These are phyloP conservation scores for Tetrapyrgos nigripes DNA, from an alignment of 1,284 basidiomycete genomes.

Conservation along the genomic window DNA sequence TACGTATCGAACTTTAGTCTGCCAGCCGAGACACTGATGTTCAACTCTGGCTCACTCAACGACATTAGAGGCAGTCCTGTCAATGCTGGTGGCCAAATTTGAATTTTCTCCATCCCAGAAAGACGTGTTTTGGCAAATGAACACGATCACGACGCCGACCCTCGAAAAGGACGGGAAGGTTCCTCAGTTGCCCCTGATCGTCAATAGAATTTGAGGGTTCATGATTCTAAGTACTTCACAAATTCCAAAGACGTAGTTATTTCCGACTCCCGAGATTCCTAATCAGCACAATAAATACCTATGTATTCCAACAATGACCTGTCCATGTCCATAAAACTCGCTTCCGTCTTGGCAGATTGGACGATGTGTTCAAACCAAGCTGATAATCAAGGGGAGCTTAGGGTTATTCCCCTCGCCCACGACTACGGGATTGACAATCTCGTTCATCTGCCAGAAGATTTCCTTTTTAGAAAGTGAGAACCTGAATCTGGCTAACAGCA, in stretches of 20 bases:
- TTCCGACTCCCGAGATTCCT: too few species aligned
- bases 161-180: neutral
- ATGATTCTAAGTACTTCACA: too few species aligned
- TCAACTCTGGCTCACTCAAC: neutral
- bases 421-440: neutral
- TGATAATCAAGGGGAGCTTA: neutral
- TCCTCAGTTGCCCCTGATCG: constrained; percentile 7
- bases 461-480: constrained; percentile 5
- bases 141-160: constrained; percentile 4
- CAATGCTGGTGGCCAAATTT: constrained; percentile 4
- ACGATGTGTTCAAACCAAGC: neutral
- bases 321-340: too few species aligned
- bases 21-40: neutral
- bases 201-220: neutral
- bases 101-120: constrained; percentile 8
- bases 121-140: constrained; percentile 9
- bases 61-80: constrained; percentile 6
- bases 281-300: too few species aligned
- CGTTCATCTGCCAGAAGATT: constrained; percentile 10
- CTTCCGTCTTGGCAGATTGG: too few species aligned
- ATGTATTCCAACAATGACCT: too few species aligned
- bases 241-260: too few species aligned
- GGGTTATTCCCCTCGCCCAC: constrained; percentile 20
- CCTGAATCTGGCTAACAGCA: constrained; percentile 4
- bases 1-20: constrained; percentile 16